Conservation (phyloP, 2,329 filamentous ascomycete genomes). For the Periglandula ipomoeae region DNA sequence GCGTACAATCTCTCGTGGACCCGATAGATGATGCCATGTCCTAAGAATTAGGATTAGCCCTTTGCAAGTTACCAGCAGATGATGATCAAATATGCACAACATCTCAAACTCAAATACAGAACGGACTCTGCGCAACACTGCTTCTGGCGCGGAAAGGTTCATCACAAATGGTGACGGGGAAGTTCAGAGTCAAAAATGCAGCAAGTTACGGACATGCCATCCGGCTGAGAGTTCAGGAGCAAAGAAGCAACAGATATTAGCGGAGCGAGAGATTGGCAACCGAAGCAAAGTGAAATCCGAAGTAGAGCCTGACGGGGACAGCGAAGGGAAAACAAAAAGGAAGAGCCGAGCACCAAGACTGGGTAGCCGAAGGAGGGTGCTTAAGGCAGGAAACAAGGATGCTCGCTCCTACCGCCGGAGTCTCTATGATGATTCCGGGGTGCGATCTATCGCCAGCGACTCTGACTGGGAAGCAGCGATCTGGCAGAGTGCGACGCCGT, state of each 20-base stretch:
- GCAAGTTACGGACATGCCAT: conserved; percentile 12
- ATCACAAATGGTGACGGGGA: neutral
- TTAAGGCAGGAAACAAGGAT: conserved; percentile 5
- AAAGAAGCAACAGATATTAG: conserved; percentile 15
- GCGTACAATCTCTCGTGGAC: conserved; percentile 12
- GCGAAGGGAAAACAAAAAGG: conserved; percentile 4
- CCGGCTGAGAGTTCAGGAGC: conserved; percentile 11
- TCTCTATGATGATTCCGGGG: neutral
- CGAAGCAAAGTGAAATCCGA: conserved; percentile 10
- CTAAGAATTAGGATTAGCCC: conserved; percentile 14
- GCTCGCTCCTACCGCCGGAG: conserved; percentile 8
- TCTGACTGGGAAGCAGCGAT: conserved; percentile 7
- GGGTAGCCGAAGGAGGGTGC: conserved; percentile 1
- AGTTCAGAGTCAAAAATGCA: conserved; percentile 16
- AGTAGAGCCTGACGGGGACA: conserved; percentile 6
- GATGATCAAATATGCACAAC: conserved; percentile 5
- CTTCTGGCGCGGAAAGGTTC: neutral
- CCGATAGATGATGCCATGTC: conserved; percentile 28
- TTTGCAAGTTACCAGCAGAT: conserved; percentile 12
- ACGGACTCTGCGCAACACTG: conserved; percentile 1
- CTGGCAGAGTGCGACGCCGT: neutral
- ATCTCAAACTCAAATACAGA: conserved; percentile 3
- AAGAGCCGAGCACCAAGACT: neutral
- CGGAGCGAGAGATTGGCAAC: conserved; percentile 16
- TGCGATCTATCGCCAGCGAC: neutral